A percentile compares a stretch with the other conserved stretches of the same genome.
phyloP scores from a whole-genome alignment of 768 basidiomycete species.

The Hericium rajendrae region DNA sequence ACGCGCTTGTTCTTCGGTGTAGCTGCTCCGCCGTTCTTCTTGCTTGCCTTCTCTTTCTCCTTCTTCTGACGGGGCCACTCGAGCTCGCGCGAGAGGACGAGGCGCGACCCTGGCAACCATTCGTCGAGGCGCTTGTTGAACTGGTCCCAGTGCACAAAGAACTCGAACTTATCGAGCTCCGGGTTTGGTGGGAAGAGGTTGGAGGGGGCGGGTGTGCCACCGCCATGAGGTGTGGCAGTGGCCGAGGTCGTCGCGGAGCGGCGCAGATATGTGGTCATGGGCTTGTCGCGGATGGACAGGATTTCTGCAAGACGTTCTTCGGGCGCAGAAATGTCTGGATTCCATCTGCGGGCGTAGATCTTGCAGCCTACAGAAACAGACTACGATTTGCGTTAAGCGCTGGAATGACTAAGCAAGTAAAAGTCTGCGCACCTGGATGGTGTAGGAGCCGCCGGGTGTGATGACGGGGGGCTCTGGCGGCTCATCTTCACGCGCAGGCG shows the following conservation, averaged over 20 bases:
- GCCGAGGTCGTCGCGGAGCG: constrained; percentile 28
- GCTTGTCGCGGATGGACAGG: constrained; percentile 87
- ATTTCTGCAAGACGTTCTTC: constrained; percentile 96
- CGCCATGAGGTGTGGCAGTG: constrained; percentile 1
- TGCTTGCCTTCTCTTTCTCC: constrained; percentile 39
- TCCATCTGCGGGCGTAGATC: constrained; percentile 80
- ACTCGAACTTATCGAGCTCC: constrained; percentile 74
- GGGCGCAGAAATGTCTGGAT: constrained; percentile 49
- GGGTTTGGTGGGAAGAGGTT: constrained; percentile 37
- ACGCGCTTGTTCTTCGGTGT: constrained; percentile 10
- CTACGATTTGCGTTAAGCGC: constrained; percentile 30
- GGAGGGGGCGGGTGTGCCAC: constrained; percentile 22
- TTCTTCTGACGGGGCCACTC: constrained; percentile 97
- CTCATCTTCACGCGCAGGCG: constrained; percentile 26
- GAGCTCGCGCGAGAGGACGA: constrained; percentile 76
- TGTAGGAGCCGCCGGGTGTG: constrained; percentile 67
- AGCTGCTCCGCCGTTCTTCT: constrained; percentile 38
- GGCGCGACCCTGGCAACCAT: constrained; percentile 85
- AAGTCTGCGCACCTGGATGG: constrained; percentile 49
- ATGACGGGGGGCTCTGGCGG: constrained; percentile 48
- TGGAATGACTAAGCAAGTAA: constrained; percentile 14
- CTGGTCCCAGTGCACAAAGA: constrained; percentile 97
- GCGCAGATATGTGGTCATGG: constrained; percentile 48
- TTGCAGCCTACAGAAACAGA: constrained; percentile 91
- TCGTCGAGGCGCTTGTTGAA: constrained; percentile 99